Conservation (phyloP, 2,329 filamentous ascomycete species). For the Hypoxylon sp. region DNA sequence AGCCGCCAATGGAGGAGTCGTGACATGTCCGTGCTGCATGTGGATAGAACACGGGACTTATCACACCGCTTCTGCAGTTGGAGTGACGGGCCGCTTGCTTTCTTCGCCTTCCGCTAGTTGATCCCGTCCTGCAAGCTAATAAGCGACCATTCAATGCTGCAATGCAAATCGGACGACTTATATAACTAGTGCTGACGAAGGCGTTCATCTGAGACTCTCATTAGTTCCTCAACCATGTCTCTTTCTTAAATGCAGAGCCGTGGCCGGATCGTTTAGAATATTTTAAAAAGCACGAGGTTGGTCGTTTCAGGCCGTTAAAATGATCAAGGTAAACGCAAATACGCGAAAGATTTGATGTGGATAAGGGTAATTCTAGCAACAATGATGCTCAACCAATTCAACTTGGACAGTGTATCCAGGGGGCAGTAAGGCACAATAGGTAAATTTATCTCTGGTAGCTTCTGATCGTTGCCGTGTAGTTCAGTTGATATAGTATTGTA, state of each 20-base stretch:
- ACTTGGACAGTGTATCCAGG: too few relatives aligned
- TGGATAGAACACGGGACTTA: constrained; percentile 22
- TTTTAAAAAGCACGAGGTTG: constrained; percentile 17
- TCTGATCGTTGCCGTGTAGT: background rate
- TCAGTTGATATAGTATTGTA: background rate
- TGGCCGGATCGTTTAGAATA: constrained; percentile 7
- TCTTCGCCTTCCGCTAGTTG: constrained; percentile 20
- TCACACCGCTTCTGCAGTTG: constrained; percentile 42
- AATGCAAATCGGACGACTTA: constrained; percentile 25
- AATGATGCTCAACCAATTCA: background rate
- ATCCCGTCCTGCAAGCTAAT: constrained; percentile 25
- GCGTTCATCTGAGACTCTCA: constrained; percentile 17
- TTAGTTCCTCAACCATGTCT: constrained; percentile 11
- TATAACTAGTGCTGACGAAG: constrained; percentile 38
- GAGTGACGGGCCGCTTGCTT: constrained; percentile 22
- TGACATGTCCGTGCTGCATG: constrained; percentile 16
- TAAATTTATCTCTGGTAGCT: background rate
- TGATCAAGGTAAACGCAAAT: background rate
- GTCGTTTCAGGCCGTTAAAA: constrained; percentile 3
- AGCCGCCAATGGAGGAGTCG: constrained; percentile 24
- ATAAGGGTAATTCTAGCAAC: background rate
- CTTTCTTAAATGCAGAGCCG: constrained; percentile 15
- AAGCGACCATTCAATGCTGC: constrained; percentile 23
- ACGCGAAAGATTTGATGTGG: background rate
- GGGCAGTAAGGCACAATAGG: too few relatives aligned